Percentiles rank a stretch among this genome's conserved stretches.
Conservation (phyloP, 2,329 filamentous ascomycete species). For the Neodidymelliopsis sp. region DNA sequence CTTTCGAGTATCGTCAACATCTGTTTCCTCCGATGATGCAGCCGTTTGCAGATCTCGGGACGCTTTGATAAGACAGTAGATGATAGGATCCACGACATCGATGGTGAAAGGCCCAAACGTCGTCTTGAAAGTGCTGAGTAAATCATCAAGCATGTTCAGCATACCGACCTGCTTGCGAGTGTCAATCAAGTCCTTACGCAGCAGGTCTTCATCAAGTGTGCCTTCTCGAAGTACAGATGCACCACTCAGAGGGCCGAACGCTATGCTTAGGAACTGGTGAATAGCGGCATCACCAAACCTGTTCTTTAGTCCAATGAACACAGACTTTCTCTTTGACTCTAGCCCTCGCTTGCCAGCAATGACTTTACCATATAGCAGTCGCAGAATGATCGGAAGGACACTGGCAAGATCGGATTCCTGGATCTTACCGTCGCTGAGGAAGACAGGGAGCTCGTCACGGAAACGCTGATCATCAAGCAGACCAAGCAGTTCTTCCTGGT, state of each 20-base stretch:
- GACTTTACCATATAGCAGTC: slow-evolving; percentile 87
- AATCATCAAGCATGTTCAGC: slow-evolving; percentile 86
- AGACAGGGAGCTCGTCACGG: slow-evolving; percentile 89
- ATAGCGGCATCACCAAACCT: slow-evolving; percentile 78
- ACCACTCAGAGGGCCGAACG: slow-evolving; percentile 73
- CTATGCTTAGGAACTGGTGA: slow-evolving; percentile 81
- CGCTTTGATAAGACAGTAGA: slow-evolving; percentile 81
- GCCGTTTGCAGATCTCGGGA: slow-evolving; percentile 53
- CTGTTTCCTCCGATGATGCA: slow-evolving; percentile 43
- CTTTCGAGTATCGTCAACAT: slow-evolving; percentile 31
- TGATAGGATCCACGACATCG: slow-evolving; percentile 75
- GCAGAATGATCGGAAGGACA: slow-evolving; percentile 85
- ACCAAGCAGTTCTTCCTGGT: slow-evolving; percentile 85
- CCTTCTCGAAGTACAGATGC: slow-evolving; percentile 65
- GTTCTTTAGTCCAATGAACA: slow-evolving; percentile 76
- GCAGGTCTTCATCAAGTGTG: slow-evolving; percentile 55
- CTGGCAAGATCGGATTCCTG: slow-evolving; percentile 74
- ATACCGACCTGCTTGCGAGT: slow-evolving; percentile 87
- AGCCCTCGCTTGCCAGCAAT: slow-evolving; percentile 85
- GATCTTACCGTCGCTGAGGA: slow-evolving; percentile 75
- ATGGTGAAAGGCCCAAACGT: slow-evolving; percentile 73
- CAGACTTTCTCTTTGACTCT: slow-evolving; percentile 75
- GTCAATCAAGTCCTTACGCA: slow-evolving; percentile 63
- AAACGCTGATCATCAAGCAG: slow-evolving; percentile 90
- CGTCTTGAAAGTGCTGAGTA: slow-evolving; percentile 83